phyloP scores from a whole-genome alignment of 371 early-diverging fungal genomes.

The Mucor piriformis region DNA sequence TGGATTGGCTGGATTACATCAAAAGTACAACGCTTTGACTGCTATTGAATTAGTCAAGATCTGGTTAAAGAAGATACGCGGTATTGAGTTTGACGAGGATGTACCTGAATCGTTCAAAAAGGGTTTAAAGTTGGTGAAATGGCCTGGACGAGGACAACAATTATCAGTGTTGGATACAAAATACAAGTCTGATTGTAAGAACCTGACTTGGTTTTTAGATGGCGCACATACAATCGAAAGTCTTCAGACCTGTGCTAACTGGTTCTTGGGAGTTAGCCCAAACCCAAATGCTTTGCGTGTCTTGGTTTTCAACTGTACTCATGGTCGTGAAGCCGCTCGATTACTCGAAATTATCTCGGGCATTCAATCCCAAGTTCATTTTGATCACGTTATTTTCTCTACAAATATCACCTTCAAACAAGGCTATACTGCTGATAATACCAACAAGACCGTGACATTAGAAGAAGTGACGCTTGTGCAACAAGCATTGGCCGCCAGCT shows the following conservation, averaged over 20 bases:
- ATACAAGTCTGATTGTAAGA: constrained; percentile 34
- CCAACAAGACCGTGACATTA: constrained; percentile 62
- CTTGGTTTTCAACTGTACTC: constrained; percentile 88
- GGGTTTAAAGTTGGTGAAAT: constrained; percentile 70
- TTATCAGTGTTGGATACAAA: constrained; percentile 37
- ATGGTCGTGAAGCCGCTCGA: constrained; percentile 70
- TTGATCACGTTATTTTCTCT: constrained; percentile 75
- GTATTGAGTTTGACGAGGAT: constrained; percentile 22
- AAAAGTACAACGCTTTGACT: constrained; percentile 81
- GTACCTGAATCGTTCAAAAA: constrained; percentile 54
- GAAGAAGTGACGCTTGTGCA: constrained; percentile 65
- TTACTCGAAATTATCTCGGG: constrained; percentile 58
- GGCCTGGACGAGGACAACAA: constrained; percentile 92
- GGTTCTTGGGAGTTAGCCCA: no score
- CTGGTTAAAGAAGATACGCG: constrained; percentile 59
- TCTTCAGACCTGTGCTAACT: constrained; percentile 75
- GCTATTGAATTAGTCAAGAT: constrained; percentile 71
- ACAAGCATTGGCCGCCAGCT: constrained; percentile 49
- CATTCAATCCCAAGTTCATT: constrained; percentile 45
- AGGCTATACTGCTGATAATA: constrained; percentile 60
- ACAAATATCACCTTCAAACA: constrained; percentile 69
- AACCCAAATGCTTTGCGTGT: no score
- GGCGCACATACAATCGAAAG: constrained; percentile 96
- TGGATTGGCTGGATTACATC: constrained; percentile 85
- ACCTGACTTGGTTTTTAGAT: constrained; percentile 80